Evolutionary conservation across 306 rosid species (phyloP), one percentile per base, ranked within the genome.

Genomic region (Casuarina equisetifolia): DNA sequence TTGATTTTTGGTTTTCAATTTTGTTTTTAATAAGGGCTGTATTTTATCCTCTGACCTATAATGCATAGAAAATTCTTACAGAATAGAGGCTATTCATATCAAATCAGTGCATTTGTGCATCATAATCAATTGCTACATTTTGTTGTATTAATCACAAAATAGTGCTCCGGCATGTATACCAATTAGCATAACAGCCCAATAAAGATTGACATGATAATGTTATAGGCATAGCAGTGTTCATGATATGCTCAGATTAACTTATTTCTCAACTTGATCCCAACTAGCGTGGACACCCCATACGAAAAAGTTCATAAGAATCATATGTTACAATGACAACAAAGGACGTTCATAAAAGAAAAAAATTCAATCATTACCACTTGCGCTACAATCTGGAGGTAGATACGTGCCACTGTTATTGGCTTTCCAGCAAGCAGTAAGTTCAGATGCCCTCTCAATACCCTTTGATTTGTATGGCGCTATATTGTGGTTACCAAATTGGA

Each of bases 381-480:
- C 85, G 58, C 87, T 82, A 83, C 80, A 81, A 81, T 49, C 76
- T 59, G 59, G 79, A 49, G 59, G 71, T 5, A 69, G 73, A 79
- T 69, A 84, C 74, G 89, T 87, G 83, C 90, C 92, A 12, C 84
- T 73, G 79, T 63, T 72, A 79, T 81, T 78, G 77, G 79, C 74
- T 84, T 75, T 84, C 91, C 92, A 89, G 79, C 85, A 82, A 82
- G 69, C 81, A 61, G 86, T 73, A 79, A 92, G 91, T 68, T 92
- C 94, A n/a, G 90, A 79, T 42, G 99, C 99, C 82, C 77, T 90
- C 91, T 96, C 99, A 5, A 96, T 90, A 73, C 99, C 99, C 71
- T 88, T 91, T 68, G 99, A 92, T 86, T 74, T 88, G 85, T 92
- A 96, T 46, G 99, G 97, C 80, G 99, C 97, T 70, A 96, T 96